Base-by-base conservation (phyloP, 345 rosid species). In the Stellera chamaejasme region DNA sequence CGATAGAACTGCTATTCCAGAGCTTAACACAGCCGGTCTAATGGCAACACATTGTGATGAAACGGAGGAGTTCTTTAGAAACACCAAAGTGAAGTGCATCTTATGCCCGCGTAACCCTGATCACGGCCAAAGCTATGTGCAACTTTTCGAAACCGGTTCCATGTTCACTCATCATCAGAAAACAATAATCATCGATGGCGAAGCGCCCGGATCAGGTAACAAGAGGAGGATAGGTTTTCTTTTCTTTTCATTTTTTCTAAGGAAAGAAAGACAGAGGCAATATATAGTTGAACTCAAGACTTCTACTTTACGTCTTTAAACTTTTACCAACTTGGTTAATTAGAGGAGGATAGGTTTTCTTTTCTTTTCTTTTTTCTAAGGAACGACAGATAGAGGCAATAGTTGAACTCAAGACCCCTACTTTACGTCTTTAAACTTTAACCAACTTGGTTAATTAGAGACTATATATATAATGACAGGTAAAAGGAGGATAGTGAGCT, bases 81-180 rank as follows among this genome's bases (percentile, higher is more conserved):
- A 2, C 6, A 27, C 65, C 0, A 53, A 53, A 8, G 65, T 61
- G 12, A 2, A 52, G 4, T 61, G 58, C 10, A 50, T 52, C 46
- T 13, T 61, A 2, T 61, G 65, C 10, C 65, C 65, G 10, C 45
- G 65, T 3, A 52, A 61, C 11, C 65, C 57, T 16, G 58, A 61
- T 32, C 13, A 4, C 27, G 52, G 11, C 0, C n/a, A 32, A 5
- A 61, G 65, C 10, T 4, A n/a, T 11, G 1, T 61, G 45, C 65
- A 61, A 11, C 58, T 13, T 4, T 7, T 45, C 13, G 52, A 61
- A 2, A 50, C 16, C 8, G 44, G 19, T 19, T 28, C 65, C 52
- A 61, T 61, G 65, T 61, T 61, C 32, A 61, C 65, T 44, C 65
- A 61, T 51, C 65, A 61, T 45, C 65, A 61, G 10, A 61, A 61